These are phyloP conservation scores for Passalora sequoiae DNA, from an alignment of 2,329 filamentous ascomycete species.

Conservation along the genomic window DNA sequence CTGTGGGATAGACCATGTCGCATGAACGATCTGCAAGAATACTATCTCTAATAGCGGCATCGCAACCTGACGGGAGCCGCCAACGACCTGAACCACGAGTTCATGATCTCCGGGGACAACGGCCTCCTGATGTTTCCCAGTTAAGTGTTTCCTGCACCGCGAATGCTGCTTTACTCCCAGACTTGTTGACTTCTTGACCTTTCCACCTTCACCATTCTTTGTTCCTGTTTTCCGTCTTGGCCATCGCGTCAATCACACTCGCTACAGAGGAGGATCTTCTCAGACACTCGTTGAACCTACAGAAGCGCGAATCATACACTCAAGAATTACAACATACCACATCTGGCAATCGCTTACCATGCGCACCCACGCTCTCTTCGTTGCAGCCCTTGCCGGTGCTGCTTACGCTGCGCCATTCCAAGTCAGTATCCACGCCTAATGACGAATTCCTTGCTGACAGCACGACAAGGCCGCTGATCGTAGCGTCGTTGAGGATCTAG, in stretches of 20 bases:
- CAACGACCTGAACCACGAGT: not conserved
- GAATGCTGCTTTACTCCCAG: not conserved
- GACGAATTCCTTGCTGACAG: not conserved
- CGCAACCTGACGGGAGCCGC: not conserved
- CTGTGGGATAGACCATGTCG: not conserved
- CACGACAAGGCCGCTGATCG: not conserved
- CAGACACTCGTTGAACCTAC: not conserved
- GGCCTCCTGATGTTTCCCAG: too few relatives aligned
- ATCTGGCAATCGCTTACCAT: not conserved
- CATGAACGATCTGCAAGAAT: not conserved
- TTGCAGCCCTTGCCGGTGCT: not conserved
- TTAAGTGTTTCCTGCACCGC: not conserved
- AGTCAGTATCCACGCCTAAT: not conserved
- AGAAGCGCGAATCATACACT: not conserved
- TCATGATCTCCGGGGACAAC: not conserved
- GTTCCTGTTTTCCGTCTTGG: not conserved
- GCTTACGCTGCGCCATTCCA: not conserved
- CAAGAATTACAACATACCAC: not conserved
- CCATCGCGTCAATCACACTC: not conserved
- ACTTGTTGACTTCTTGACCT: too few relatives aligned
- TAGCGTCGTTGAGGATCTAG: not conserved
- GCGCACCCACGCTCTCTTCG: not conserved
- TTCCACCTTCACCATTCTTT: not conserved
- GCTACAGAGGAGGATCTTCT: too few relatives aligned
- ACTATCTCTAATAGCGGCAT: not conserved